These are phyloP conservation scores for Wallacemonas rigidus DNA, from an alignment of 208 protist species.

Conservation along the genomic window DNA sequence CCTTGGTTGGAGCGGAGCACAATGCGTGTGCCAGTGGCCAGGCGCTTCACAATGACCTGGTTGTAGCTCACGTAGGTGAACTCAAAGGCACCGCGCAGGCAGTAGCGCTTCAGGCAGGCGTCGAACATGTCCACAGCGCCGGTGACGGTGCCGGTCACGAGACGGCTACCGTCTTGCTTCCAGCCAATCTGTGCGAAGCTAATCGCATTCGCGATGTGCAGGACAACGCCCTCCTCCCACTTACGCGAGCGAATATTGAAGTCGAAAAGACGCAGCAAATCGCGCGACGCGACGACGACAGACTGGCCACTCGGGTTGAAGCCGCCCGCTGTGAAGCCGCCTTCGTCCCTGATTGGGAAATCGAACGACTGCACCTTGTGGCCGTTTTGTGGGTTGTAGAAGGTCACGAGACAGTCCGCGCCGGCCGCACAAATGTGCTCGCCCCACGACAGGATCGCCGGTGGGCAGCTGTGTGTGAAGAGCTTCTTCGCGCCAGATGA, in stretches of 20 bases:
- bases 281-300: conserved; percentile 86
- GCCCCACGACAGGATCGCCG: conserved; percentile 93
- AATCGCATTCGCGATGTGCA: conserved; percentile 91
- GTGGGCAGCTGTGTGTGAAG: conserved; percentile 84
- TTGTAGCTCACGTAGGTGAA: conserved; percentile 97
- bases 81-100: conserved; percentile 96
- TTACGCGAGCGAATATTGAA: conserved; percentile 86
- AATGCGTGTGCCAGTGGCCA: conserved; percentile 88
- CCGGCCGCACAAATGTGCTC: conserved; percentile 92
- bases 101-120: conserved; percentile 94
- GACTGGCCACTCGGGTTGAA: conserved; percentile 95
- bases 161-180: conserved; percentile 95
- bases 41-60: conserved; percentile 96
- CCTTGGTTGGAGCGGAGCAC: conserved; percentile 95
- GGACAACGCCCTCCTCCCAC: conserved; percentile 93
- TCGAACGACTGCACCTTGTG: conserved; percentile 88
- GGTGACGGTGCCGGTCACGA: conserved; percentile 91
- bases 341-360: conserved; percentile 82
- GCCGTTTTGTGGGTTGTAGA: conserved; percentile 93
- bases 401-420: conserved; percentile 87
- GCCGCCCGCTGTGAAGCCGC: conserved; percentile 89
- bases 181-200: conserved; percentile 89
- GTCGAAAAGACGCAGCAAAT: conserved; percentile 93
- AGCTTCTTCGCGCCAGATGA: conserved; percentile 78
- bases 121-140: conserved; percentile 97